Conservation (phyloP, 2,329 filamentous ascomycete genomes). For the Diplocarpon rosae region DNA sequence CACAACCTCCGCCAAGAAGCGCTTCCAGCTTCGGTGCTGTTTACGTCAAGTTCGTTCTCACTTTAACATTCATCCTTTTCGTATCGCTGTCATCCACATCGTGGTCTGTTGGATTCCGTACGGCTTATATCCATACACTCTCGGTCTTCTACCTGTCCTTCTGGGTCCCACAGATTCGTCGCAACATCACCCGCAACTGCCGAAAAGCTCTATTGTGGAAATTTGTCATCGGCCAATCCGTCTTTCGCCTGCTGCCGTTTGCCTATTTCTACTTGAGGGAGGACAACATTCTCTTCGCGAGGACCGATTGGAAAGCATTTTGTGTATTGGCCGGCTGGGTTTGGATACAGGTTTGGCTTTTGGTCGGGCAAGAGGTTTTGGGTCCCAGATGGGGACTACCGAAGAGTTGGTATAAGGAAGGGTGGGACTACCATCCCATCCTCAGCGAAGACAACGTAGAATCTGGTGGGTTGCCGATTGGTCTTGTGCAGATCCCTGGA, state of each 20-base stretch:
- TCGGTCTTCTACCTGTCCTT: constrained; percentile 74
- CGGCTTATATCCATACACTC: constrained; percentile 50
- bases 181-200: constrained; percentile 84
- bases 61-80: constrained; percentile 45
- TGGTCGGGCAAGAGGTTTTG: constrained; percentile 74
- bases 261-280: constrained; percentile 73
- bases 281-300: constrained; percentile 72
- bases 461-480: constrained; percentile 70
- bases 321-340: constrained; percentile 62
- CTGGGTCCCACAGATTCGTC: constrained; percentile 85
- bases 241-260: constrained; percentile 67
- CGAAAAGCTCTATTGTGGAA: constrained; percentile 85
- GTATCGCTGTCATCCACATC: constrained; percentile 47
- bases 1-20: constrained; percentile 12
- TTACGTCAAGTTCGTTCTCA: constrained; percentile 45
- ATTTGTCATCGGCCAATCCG: constrained; percentile 75
- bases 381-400: constrained; percentile 82
- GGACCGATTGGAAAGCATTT: constrained; percentile 56
- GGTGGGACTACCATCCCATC: constrained; percentile 92
- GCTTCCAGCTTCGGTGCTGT: constrained; percentile 41
- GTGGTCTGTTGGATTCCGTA: constrained; percentile 46
- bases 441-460: constrained; percentile 74
- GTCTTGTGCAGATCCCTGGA: constrained; percentile 38
- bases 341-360: constrained; percentile 70
- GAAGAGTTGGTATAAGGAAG: constrained; percentile 54